Evolutionary conservation across 1,284 basidiomycete species (phyloP), one percentile per base, ranked within the genome.

Genomic region (Boletus sp.): DNA sequence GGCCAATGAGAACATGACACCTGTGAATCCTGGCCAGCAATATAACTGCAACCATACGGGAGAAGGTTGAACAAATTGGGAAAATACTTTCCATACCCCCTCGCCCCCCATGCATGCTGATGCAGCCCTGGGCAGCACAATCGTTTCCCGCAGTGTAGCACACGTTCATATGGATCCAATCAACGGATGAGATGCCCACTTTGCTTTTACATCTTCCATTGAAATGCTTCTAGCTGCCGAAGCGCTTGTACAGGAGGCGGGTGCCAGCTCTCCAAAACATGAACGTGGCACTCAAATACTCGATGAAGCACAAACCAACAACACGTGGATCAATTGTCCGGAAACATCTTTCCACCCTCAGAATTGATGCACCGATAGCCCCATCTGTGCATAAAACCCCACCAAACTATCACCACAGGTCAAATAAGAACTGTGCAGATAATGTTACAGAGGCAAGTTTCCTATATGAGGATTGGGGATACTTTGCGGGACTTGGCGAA

Each of bases 401-500:
- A 48, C 30, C 31, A 33, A 52, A 56, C 51, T 44, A 48, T 70
- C 47, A 68, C 70, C 69, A 71, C 21, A 73, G 52, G 33, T 43
- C 58, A 55, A 54, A 58, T 56, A 70, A 61, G 57, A 74, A 57
- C 69, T 70, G 59, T 28, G n/a, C 19, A 57, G 35, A 63, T 40
- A 53, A 47, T 37, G 69, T 72, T 55, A 74, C 55, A 50, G 62
- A 71, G 58, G 68, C 59, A 61, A 68, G 61, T 59, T 46, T 61
- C 21, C 27, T 49, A 14, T 55, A 51, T 44, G 67, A 53, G 44
- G 55, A 54, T 25, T 35, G 6, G 33, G 49, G 11, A 52, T 72
- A 70, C 69, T 70, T 71, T 62, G 64, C 66, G 61, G 37, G 68
- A 69, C 55, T 61, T 74, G 28, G 62, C 59, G 28, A 74, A 37